Percentiles rank a stretch among this genome's conserved stretches.
These are phyloP conservation scores for Wickerhamomyces bisporus DNA, from an alignment of 805 yeast genomes.

Conservation along the genomic window DNA sequence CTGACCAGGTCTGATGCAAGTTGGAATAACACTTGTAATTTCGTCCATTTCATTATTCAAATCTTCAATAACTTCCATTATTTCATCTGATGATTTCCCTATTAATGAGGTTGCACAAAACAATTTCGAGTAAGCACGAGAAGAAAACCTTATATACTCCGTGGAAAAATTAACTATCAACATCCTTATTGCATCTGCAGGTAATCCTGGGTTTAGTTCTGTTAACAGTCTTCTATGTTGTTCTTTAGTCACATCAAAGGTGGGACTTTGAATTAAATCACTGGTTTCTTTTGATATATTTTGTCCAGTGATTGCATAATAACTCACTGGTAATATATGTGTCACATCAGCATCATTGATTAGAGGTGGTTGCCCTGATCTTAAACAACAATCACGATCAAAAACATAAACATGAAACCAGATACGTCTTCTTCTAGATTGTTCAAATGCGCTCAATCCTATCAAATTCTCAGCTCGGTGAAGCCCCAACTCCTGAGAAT, in stretches of 20 bases:
- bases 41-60: slow-evolving; percentile 14
- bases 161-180: slow-evolving; percentile 8
- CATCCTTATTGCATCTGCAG: slow-evolving; percentile 4
- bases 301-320: neutral
- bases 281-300: neutral
- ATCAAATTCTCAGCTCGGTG: slow-evolving; percentile 42
- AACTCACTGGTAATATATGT: neutral
- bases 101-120: slow-evolving; percentile 17
- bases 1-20: slow-evolving; percentile 10
- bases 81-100: slow-evolving; percentile 13
- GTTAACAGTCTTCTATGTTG: neutral
- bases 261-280: neutral
- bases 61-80: slow-evolving; percentile 13
- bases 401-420: slow-evolving; percentile 47
- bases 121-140: slow-evolving; percentile 13
- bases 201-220: neutral
- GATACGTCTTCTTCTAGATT: slow-evolving; percentile 31
- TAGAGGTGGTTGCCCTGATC: slow-evolving; percentile 45
- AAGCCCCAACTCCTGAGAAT: slow-evolving; percentile 54
- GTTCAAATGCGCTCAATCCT: slow-evolving; percentile 33
- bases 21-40: slow-evolving; percentile 8
- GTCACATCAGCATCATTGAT: slow-evolving; percentile 35
- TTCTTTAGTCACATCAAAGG: slow-evolving; percentile 1
- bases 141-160: slow-evolving; percentile 7
- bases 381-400: slow-evolving; percentile 41